These are phyloP conservation scores for Candolleomyces aberdarensis DNA, from an alignment of 768 basidiomycete species.

Conservation along the genomic window DNA sequence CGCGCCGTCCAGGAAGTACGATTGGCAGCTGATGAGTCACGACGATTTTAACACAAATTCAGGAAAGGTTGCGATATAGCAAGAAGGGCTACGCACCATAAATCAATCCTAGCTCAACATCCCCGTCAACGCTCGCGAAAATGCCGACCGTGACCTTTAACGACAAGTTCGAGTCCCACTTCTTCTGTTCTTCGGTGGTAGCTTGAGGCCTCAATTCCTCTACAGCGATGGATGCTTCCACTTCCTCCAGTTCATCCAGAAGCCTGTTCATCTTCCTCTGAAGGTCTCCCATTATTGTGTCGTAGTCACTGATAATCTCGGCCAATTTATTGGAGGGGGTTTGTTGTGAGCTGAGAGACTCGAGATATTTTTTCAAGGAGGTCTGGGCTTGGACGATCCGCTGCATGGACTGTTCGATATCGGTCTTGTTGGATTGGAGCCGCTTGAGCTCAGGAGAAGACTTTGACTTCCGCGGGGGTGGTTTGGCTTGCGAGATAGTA, in stretches of 20 bases:
- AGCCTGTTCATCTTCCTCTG: no score
- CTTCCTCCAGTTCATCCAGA: no score
- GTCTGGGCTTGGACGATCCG: background rate
- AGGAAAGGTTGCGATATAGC: background rate
- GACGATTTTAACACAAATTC: background rate
- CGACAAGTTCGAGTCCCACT: constrained; percentile 19
- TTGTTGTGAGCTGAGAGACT: background rate
- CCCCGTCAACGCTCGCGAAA: constrained; percentile 31
- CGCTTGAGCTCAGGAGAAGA: constrained; percentile 24
- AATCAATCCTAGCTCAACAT: constrained; percentile 31
- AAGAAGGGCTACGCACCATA: constrained; percentile 29
- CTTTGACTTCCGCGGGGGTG: background rate
- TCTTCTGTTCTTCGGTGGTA: background rate
- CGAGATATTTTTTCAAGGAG: no score
- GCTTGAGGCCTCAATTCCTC: background rate
- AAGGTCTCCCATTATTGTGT: no score
- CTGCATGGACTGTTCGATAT: constrained; percentile 23
- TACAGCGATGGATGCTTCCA: background rate
- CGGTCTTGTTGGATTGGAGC: constrained; percentile 22
- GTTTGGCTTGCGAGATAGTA: constrained; percentile 23
- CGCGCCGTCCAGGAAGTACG: constrained; percentile 34
- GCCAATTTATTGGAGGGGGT: no score
- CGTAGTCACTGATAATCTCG: no score
- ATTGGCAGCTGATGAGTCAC: constrained; percentile 27
- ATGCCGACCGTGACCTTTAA: constrained; percentile 30